Evolutionary conservation across 345 rosid species (phyloP), one percentile per base, ranked within the genome.

Genomic region (Bruguiera gymnorhiza): DNA sequence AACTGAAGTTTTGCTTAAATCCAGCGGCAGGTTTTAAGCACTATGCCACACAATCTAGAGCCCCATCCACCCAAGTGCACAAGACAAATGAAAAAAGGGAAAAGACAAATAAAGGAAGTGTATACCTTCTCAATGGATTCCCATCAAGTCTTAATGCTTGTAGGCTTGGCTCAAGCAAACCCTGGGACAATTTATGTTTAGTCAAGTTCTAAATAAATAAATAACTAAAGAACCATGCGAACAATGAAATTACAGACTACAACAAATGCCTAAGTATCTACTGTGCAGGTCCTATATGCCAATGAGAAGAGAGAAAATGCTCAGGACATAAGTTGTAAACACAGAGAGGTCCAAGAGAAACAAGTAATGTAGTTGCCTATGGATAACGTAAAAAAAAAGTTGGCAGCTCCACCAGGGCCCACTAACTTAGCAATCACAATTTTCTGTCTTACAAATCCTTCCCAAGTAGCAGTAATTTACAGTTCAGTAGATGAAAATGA

Each of bases 61-160:
- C 50, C 50, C 48, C 50, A 43, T 43, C 23, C 30, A 13, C 5
- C 24, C 15, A 24, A 56, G 23, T 56, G 6, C 60, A 56, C 50
- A 43, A 15, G 19, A 43, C 0, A 55, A 55, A 56, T 23, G 2
- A 56, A 0, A 53, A n/a, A 56, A 23, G 8, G 26, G 16, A 21
- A 27, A 56, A 24, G 30, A 21, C 60, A 10, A 15, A 24, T 56
- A 13, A 67, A 60, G 57, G 43, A 5, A 16, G 19, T 34, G 11
- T 6, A 20, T 83, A 91, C 96, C 97, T 94, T 86, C 95, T 86
- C 70, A 91, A 66, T 52, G 96, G 97, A 81, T 94, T 94, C 63
- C 97, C 97, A 37, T 89, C 90, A 7, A 93, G 93, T 72, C 95
- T 87, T 72, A 91, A 71, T 65, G 77, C 93, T 70, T 91, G 97